phyloP scores from a whole-genome alignment of 2,329 filamentous ascomycete species.

The Penicillium sp. region DNA sequence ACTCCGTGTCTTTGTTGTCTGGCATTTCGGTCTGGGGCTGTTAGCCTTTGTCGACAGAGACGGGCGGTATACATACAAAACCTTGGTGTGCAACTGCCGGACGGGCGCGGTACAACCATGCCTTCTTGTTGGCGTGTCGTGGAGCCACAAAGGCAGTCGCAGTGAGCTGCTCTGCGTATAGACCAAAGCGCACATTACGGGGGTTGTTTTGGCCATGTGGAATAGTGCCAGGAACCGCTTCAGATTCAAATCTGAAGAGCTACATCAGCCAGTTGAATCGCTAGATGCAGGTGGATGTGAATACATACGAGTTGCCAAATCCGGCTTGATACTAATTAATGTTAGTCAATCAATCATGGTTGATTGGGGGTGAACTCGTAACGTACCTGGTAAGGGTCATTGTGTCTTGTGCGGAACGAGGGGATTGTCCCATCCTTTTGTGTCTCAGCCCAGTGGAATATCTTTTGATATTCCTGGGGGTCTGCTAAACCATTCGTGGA shows the following conservation, averaged over 20 bases:
- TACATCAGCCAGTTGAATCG: constrained; percentile 29
- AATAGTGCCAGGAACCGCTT: constrained; percentile 41
- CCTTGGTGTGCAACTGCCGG: constrained; percentile 58
- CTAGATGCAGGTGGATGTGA: constrained; percentile 9
- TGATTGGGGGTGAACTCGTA: neutral
- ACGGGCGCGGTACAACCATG: constrained; percentile 60
- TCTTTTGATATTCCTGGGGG: constrained; percentile 50
- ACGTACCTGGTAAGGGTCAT: constrained; percentile 55
- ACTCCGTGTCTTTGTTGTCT: constrained; percentile 35
- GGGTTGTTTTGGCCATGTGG: constrained; percentile 41
- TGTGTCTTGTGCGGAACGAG: constrained; percentile 55
- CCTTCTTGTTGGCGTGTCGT: constrained; percentile 57
- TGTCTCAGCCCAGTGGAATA: constrained; percentile 62
- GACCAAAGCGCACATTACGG: constrained; percentile 37
- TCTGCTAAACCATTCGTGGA: constrained; percentile 27
- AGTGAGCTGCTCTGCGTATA: constrained; percentile 51
- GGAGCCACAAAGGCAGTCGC: constrained; percentile 62
- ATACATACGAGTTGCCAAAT: constrained; percentile 53
- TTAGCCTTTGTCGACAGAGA: neutral
- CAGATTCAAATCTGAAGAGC: constrained; percentile 32
- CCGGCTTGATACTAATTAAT: constrained; percentile 54
- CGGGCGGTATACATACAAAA: constrained; percentile 39
- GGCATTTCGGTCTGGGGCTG: constrained; percentile 48
- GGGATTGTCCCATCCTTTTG: constrained; percentile 58
- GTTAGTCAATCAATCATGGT: neutral